Conservation (phyloP, 2,329 filamentous ascomycete genomes). For the Fusarium citri region DNA sequence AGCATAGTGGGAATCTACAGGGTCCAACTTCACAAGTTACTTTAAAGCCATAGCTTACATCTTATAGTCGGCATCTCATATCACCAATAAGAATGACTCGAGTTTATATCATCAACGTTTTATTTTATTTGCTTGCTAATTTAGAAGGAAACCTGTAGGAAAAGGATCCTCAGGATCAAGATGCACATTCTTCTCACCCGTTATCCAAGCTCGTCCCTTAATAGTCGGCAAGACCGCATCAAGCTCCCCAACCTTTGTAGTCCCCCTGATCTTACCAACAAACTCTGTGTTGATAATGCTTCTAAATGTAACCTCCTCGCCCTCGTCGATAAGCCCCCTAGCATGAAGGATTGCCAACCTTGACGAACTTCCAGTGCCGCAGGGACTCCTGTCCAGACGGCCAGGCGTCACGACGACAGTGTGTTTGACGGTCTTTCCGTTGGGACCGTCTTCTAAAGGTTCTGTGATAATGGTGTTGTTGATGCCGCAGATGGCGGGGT, state of each 20-base stretch:
- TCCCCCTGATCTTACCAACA: conserved; percentile 13
- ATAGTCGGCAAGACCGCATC: conserved; percentile 16
- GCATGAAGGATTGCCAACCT: conserved; percentile 12
- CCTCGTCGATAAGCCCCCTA: background rate
- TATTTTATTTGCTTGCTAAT: background rate
- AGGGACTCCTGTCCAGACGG: conserved; percentile 16
- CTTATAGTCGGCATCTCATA: rapidly evolving
- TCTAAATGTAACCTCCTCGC: conserved; percentile 11
- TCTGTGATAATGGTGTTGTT: conserved; percentile 54
- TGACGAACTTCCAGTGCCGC: conserved; percentile 14
- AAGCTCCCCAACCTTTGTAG: background rate
- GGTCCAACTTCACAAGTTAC: background rate
- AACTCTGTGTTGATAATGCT: conserved; percentile 24
- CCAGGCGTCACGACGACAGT: conserved; percentile 18
- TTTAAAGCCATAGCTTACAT: background rate
- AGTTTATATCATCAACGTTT: rapidly evolving
- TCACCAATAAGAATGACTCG: rapidly evolving
- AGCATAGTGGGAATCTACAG: background rate
- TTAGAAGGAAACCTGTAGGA: background rate
- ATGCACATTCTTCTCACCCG: conserved; percentile 20
- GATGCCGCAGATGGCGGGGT: conserved; percentile 55
- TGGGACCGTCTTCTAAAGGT: background rate
- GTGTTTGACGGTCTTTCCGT: conserved; percentile 9
- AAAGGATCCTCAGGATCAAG: conserved; percentile 24
- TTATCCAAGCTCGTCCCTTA: conserved; percentile 19